Conservation (phyloP, 2,329 filamentous ascomycete species). For the Coniochaeta prunicola region DNA sequence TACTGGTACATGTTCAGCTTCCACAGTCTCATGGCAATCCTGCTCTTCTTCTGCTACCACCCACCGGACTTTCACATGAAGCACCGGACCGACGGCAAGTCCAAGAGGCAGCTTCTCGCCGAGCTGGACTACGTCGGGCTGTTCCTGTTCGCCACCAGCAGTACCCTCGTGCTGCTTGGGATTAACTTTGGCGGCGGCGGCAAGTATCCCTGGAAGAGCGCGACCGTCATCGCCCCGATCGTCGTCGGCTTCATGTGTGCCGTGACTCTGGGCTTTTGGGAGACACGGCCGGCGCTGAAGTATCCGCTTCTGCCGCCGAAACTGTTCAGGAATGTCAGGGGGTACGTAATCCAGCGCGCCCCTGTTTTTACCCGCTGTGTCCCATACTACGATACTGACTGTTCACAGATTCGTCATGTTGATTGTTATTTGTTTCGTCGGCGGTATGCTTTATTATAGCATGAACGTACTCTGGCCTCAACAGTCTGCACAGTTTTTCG, state of each 20-base stretch:
- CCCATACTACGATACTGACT: too few relatives aligned
- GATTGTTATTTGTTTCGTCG: conserved; percentile 22
- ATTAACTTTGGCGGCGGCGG: conserved; percentile 19
- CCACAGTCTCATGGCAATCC: conserved; percentile 12
- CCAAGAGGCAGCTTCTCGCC: conserved; percentile 14
- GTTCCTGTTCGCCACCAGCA: conserved; percentile 17
- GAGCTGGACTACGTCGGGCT: conserved; percentile 17
- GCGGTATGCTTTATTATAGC: conserved; percentile 22
- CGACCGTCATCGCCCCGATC: conserved; percentile 20
- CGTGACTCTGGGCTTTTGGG: conserved; percentile 21
- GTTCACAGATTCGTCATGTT: conserved; percentile 17
- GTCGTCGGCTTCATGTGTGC: conserved; percentile 18
- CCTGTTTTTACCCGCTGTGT: not conserved
- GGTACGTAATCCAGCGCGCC: conserved; percentile 1
- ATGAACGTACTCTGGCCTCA: conserved; percentile 23
- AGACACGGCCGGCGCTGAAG: conserved; percentile 15
- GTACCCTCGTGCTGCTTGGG: conserved; percentile 19
- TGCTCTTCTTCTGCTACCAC: conserved; percentile 21
- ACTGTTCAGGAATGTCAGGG: conserved; percentile 19
- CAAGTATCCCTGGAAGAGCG: conserved; percentile 19
- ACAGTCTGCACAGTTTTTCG: conserved; percentile 18
- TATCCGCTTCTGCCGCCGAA: conserved; percentile 20
- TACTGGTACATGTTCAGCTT: conserved; percentile 14
- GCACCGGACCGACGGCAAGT: conserved; percentile 16
- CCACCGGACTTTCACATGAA: conserved; percentile 27